A percentile compares a stretch with the other conserved stretches of the same genome.
Evolutionary conservation across 2,329 filamentous ascomycete species (phyloP).

Genomic region (Chrysosporium keratinophilum): DNA sequence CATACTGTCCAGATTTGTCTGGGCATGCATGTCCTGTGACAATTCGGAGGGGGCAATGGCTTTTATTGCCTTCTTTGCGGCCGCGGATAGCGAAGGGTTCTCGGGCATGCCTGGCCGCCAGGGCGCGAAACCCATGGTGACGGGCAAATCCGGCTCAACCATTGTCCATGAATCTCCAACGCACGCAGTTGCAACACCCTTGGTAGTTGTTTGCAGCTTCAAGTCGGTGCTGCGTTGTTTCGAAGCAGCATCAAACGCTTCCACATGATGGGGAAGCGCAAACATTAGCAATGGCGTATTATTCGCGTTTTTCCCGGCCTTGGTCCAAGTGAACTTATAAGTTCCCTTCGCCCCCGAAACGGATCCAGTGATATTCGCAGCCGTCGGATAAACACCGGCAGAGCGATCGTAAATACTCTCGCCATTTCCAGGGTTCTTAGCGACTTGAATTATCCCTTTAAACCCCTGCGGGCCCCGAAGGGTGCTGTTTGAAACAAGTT

Average conservation of each 20-base stretch:
- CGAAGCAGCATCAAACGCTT: slow-evolving; percentile 57
- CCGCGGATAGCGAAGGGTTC: slow-evolving; percentile 31
- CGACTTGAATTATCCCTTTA: slow-evolving; percentile 68
- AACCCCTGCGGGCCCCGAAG: slow-evolving; percentile 59
- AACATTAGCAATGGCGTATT: slow-evolving; percentile 63
- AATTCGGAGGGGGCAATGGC: slow-evolving; percentile 61
- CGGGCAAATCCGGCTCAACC: slow-evolving; percentile 61
- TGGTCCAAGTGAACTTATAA: slow-evolving; percentile 66
- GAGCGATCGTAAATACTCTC: slow-evolving; percentile 65
- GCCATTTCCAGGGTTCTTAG: slow-evolving; percentile 57
- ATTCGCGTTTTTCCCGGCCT: slow-evolving; percentile 51
- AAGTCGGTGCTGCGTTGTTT: slow-evolving; percentile 43
- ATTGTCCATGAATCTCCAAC: slow-evolving; percentile 66
- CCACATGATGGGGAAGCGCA: slow-evolving; percentile 73
- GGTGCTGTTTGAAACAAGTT: slow-evolving; percentile 54
- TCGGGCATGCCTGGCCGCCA: slow-evolving; percentile 51
- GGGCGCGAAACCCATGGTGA: slow-evolving; percentile 65
- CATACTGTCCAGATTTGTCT: slow-evolving; percentile 72
- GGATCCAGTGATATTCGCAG: slow-evolving; percentile 54
- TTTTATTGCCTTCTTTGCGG: slow-evolving; percentile 51
- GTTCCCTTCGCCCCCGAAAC: slow-evolving; percentile 48
- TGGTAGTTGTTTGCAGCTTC: slow-evolving; percentile 68
- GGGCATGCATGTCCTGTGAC: slow-evolving; percentile 60
- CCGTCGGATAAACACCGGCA: slow-evolving; percentile 62
- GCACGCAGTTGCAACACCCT: slow-evolving; percentile 66